Conservation (phyloP, 352 stramenopile species). For the Pythium monospermum region DNA sequence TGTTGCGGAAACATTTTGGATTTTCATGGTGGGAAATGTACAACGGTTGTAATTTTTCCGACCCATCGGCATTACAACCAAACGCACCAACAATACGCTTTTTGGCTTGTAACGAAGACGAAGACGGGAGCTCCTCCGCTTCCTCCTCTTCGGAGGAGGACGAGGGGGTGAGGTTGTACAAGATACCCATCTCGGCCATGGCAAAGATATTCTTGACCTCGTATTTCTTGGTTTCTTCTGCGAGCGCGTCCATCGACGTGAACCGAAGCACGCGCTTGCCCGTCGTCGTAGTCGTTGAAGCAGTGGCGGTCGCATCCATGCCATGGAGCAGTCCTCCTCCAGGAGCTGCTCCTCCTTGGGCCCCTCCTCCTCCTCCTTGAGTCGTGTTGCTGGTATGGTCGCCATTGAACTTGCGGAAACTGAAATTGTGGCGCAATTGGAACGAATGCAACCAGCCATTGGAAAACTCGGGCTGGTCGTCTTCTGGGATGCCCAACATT, state of each 20-base stretch:
- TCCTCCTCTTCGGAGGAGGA: slow-evolving; percentile 25
- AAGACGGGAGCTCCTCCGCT: no score
- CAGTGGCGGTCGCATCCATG: no score
- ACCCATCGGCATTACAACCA: slow-evolving; percentile 62
- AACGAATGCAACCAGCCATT: slow-evolving; percentile 81
- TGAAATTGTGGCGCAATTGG: slow-evolving; percentile 80
- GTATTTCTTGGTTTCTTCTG: slow-evolving; percentile 70
- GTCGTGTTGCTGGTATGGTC: slow-evolving; percentile 34
- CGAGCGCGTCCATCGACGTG: slow-evolving; percentile 52
- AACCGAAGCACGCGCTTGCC: slow-evolving; percentile 58
- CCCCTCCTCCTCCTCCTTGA: slow-evolving; percentile 26
- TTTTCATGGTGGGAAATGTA: slow-evolving; percentile 79
- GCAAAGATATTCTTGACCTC: slow-evolving; percentile 66
- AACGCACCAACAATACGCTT: slow-evolving; percentile 69
- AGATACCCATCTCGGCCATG: slow-evolving; percentile 67
- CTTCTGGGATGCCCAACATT: slow-evolving; percentile 73
- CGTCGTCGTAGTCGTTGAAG: slow-evolving; percentile 24
- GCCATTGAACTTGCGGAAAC: slow-evolving; percentile 77
- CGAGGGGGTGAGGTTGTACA: slow-evolving; percentile 66
- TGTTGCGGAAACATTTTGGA: slow-evolving; percentile 73
- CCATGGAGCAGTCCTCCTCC: no score
- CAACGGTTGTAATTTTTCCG: slow-evolving; percentile 71
- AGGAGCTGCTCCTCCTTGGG: slow-evolving; percentile 41
- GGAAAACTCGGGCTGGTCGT: slow-evolving; percentile 74
- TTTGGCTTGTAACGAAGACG: slow-evolving; percentile 54